Evolutionary conservation across 192 early-diverging fungal species (phyloP).

Genomic region (Ambispora gerdemannii): DNA sequence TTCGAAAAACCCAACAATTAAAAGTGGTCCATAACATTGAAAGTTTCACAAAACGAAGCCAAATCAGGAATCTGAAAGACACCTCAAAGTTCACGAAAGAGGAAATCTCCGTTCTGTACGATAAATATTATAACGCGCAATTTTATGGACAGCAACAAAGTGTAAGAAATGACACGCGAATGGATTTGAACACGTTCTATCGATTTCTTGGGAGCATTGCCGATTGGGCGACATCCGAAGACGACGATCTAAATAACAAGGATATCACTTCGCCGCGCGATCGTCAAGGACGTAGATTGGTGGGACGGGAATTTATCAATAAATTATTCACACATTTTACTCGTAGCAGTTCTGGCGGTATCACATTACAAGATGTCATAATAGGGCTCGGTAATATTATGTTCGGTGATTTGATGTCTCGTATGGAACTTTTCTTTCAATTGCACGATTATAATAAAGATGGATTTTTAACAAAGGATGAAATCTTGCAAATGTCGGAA

Average conservation of each 20-base stretch:
- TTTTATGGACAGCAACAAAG: slow-evolving; percentile 55
- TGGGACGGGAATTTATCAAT: slow-evolving; percentile 41
- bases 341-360: slow-evolving; percentile 45
- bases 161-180: slow-evolving; percentile 44
- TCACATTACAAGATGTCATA: slow-evolving; percentile 78
- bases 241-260: slow-evolving; percentile 33
- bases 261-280: slow-evolving; percentile 37
- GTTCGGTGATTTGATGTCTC: slow-evolving; percentile 72
- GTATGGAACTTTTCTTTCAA: slow-evolving; percentile 78
- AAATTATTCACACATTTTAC: slow-evolving; percentile 55
- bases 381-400: slow-evolving; percentile 72
- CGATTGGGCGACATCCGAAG: slow-evolving; percentile 57
- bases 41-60: slow-evolving; percentile 86
- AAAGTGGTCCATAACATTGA: slow-evolving; percentile 91
- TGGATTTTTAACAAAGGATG: slow-evolving; percentile 64
- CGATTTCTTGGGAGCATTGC: slow-evolving; percentile 73
- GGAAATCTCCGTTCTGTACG: slow-evolving; percentile 84
- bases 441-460: slow-evolving; percentile 72
- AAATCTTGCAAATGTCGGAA: slow-evolving; percentile 83
- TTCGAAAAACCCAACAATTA: slow-evolving; percentile 81
- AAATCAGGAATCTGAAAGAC: slow-evolving; percentile 76
- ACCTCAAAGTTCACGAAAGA: slow-evolving; percentile 79
- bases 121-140: slow-evolving; percentile 79
- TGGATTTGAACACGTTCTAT: slow-evolving; percentile 70
- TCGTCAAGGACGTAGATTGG: slow-evolving; percentile 27